Base-by-base conservation (phyloP, 805 yeast species). In the Metschnikowia continentalis region DNA sequence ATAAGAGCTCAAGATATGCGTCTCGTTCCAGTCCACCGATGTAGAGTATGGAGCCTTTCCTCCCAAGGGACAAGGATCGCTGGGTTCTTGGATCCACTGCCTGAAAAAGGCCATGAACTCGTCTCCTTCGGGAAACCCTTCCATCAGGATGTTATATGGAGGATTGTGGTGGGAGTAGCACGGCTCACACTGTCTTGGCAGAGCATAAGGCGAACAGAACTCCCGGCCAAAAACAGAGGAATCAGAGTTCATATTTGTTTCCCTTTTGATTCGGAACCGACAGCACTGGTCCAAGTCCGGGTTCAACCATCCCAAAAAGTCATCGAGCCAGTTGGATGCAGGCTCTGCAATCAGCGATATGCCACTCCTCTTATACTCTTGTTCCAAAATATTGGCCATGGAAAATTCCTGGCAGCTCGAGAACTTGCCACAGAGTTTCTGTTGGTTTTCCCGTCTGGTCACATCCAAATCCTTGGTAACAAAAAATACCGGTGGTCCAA, bases 21-120 rank as follows among this genome's bases (percentile, higher is more conserved):
- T 66, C 0, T 66, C 57, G 1, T 70, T 68, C 32, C 69, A 68
- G 50, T 75, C 74, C 26, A 75, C 69, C 1, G 76, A 69, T 5
- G 74, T 68, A 1, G 87, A 76, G 63, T 92, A 92, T 0, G 97
- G 96, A 0, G 97, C 97, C 61, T 88, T 87, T 2, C 99, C 99
- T 3, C 96, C 98, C 26, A 92, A 71, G 1, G 98, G 97, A 66
- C 99, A 92, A 2, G 92, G 89, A 60, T 88, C 94, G 51, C 96
- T 87, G 1, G 82, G 83, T 23, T 89, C 88, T 37, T 81, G 75
- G 23, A 92, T 88, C 99, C 99, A 92, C 39, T 86, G 80, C 20
- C 79, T 67, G 63, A 90, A 85, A 59, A 76, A 89, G 42, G 72
- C 73, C 81, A 87, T 80, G 61, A 92, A 92, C 35, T 83, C 84